Base-by-base conservation (phyloP, 2,329 filamentous ascomycete genomes). In the Scedosporium boydii region DNA sequence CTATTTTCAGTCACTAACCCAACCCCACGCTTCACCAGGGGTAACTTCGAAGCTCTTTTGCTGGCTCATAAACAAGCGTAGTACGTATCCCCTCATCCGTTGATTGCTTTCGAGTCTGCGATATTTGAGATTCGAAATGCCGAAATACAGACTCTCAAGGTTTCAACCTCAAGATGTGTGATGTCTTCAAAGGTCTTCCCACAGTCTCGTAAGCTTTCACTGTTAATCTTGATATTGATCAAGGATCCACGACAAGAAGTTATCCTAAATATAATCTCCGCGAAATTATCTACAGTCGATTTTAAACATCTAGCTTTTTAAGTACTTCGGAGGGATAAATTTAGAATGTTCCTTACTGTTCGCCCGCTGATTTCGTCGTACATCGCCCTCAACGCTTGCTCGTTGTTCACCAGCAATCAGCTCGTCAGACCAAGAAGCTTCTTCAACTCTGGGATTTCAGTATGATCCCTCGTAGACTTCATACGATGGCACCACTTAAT, bases 401-500 rank as follows among this genome's bases (percentile, higher is more conserved):
- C 29, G 26, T 58, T 26, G 53, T 58, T 7, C 18, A 12, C n/a
- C 44, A 23, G 10, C 16, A 3, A 48, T 55, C 51, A 55, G 23
- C 51, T 55, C 23, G 51, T 58, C 4, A 88, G 68, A 0, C 87
- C 87, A 56, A 91, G 71, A 12, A 90, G 73, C 67, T 82, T 77
- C 74, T 85, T 83, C 62, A 92, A 68, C 71, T 87, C 86, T 0
- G 80, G 79, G 1, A 93, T 78, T 76, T 92, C 89, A 1, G 83
- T 82, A 70, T 96, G 91, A 67, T 93, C 90, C 58, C 90, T 77
- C 12, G 90, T 93, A 63, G 84, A 89, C 70, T 80, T 80, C 90
- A 96, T 96, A 29, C 90, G 81, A 74, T 93, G 89, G 68, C 88
- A 92, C 90, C 91, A 96, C 1, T 84, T 86, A 29, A 90, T 82